Percentiles rank a stretch among this genome's conserved stretches.
Conservation (phyloP, 345 rosid genomes). For the Heritiera littoralis region DNA sequence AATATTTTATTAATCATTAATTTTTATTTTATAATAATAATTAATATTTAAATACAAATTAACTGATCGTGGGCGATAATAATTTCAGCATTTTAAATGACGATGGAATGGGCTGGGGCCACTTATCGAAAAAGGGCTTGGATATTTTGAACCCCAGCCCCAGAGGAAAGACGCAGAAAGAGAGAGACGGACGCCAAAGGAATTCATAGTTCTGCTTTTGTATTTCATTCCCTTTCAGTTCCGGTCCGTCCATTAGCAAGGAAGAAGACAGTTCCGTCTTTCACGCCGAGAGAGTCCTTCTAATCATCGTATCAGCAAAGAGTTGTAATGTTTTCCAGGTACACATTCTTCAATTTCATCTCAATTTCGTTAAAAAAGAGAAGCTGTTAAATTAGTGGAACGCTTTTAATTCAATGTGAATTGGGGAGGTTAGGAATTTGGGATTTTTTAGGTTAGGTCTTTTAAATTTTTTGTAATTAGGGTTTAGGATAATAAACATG, state of each 20-base stretch:
- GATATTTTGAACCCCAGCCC: constrained; percentile 22
- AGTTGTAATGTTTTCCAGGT: constrained; percentile 5
- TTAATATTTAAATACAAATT: too few species aligned
- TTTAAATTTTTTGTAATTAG: neutral
- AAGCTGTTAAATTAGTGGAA: neutral
- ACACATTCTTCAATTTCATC: constrained; percentile 2
- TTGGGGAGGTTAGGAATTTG: constrained; percentile 12
- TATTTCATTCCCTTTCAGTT: constrained; percentile 21
- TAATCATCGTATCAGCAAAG: neutral
- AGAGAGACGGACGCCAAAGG: constrained; percentile 35
- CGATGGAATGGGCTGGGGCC: neutral
- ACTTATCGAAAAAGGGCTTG: neutral
- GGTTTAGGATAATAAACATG: constrained; percentile 33
- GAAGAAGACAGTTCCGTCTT: neutral
- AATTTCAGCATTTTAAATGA: neutral
- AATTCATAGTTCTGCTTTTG: neutral
- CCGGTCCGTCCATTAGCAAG: constrained; percentile 19
- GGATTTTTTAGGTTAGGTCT: neutral
- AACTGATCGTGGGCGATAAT: too few species aligned
- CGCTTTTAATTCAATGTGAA: constrained; percentile 3
- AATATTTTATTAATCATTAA: too few species aligned
- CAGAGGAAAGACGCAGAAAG: neutral
- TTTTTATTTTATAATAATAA: too few species aligned
- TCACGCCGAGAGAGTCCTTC: constrained; percentile 3
- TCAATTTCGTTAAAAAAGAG: neutral